Evolutionary conservation across 1,284 basidiomycete genomes (phyloP).

Genomic region (Cryptococcus neoformans): DNA sequence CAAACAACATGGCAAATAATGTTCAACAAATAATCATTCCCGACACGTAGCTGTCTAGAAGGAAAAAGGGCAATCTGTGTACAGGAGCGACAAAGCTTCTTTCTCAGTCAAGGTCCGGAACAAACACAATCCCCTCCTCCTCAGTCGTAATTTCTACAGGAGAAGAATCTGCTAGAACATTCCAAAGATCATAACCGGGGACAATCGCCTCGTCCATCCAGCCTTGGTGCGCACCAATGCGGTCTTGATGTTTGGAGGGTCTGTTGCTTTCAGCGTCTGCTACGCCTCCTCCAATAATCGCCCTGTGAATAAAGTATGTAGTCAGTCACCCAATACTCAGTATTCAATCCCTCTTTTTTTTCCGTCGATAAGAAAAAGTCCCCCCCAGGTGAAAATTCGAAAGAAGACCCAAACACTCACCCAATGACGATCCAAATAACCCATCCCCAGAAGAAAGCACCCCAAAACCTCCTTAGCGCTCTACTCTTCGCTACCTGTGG

Average conservation of each 20-base stretch:
- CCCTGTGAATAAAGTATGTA: slow-evolving; percentile 8
- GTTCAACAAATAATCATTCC: no score
- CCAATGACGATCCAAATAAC: slow-evolving; percentile 41
- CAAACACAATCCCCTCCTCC: neutral
- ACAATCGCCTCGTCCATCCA: neutral
- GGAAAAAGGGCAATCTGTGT: no score
- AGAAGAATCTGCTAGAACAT: neutral
- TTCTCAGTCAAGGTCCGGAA: neutral
- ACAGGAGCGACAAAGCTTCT: neutral
- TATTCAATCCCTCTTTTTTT: neutral
- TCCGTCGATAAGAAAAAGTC: neutral
- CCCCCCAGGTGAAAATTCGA: neutral
- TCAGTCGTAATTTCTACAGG: neutral
- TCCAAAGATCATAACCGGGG: neutral
- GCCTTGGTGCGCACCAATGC: neutral
- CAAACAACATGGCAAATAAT: no score
- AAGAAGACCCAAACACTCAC: slow-evolving; percentile 24
- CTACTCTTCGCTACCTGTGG: slow-evolving; percentile 28
- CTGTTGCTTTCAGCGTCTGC: slow-evolving; percentile 24
- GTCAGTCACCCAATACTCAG: neutral
- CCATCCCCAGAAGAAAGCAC: slow-evolving; percentile 42
- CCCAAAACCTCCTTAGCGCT: slow-evolving; percentile 42
- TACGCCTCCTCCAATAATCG: slow-evolving; percentile 34
- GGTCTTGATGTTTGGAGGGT: slow-evolving; percentile 27
- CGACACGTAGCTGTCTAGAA: no score